These are phyloP conservation scores for Calocera viscosa DNA, from an alignment of 768 basidiomycete species.

Conservation along the genomic window DNA sequence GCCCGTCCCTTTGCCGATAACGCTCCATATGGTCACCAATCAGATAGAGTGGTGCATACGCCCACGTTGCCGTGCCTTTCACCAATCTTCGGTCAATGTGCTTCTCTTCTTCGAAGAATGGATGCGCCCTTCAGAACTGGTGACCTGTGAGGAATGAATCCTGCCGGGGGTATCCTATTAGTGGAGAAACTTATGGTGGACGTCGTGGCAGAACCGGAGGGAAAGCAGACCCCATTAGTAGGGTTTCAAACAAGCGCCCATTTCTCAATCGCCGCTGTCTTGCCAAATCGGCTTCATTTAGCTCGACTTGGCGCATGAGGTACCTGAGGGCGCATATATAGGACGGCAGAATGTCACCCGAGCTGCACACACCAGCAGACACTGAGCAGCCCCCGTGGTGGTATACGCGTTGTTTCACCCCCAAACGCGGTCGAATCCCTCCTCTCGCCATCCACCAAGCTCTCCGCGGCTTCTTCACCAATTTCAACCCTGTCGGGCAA, in stretches of 20 bases:
- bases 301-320: neutral
- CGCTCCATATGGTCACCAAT: neutral
- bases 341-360: neutral
- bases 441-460: neutral
- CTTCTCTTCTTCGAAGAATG: neutral
- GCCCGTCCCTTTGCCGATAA: neutral
- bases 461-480: neutral
- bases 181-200: neutral
- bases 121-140: neutral
- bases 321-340: neutral
- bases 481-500: neutral
- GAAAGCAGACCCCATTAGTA: neutral
- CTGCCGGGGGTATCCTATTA: neutral
- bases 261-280: neutral
- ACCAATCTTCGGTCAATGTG: neutral
- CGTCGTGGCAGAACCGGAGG: neutral
- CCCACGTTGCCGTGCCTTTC: slow-evolving; percentile 4
- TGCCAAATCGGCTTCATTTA: neutral
- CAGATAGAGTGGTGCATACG: neutral
- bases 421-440: neutral
- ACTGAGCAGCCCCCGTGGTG: neutral
- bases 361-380: neutral
- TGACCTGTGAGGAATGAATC: neutral
- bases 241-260: neutral
- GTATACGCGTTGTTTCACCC: neutral